Evolutionary conservation across 2,329 filamentous ascomycete species (phyloP).

Genomic region (Emericellopsis atlantica): DNA sequence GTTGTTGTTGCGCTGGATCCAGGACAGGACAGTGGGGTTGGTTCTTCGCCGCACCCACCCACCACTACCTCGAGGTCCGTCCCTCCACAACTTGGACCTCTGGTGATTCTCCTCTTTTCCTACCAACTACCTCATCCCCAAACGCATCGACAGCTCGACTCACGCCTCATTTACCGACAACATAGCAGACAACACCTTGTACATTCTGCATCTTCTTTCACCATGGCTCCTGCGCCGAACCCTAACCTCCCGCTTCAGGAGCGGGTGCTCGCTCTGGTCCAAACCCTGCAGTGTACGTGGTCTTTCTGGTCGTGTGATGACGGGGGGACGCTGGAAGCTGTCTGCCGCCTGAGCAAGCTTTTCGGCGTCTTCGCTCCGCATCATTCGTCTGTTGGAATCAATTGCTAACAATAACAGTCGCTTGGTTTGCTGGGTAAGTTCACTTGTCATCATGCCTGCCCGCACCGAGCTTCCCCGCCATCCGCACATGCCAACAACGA

Average conservation of each 20-base stretch:
- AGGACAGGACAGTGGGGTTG: too few species aligned
- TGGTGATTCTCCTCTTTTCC: too few species aligned
- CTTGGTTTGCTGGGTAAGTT: constrained; percentile 72
- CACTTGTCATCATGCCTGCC: constrained; percentile 6
- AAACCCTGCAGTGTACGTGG: constrained; percentile 82
- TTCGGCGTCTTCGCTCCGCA: too few species aligned
- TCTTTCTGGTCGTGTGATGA: constrained; percentile 3
- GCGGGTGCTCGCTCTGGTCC: constrained; percentile 64
- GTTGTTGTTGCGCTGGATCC: too few species aligned
- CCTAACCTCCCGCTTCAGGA: constrained; percentile 58
- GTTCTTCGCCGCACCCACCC: too few species aligned
- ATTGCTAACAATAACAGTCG: constrained; percentile 38
- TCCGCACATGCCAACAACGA: not conserved
- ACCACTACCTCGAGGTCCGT: too few species aligned
- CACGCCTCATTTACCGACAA: too few species aligned
- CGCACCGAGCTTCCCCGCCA: constrained; percentile 4
- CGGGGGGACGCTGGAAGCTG: too few species aligned
- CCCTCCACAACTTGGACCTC: too few species aligned
- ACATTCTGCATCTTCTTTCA: not conserved
- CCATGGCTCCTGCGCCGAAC: constrained; percentile 55
- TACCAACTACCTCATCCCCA: too few species aligned
- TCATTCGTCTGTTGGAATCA: not conserved
- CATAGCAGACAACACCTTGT: not conserved
- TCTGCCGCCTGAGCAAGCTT: too few species aligned
- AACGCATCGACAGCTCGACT: too few species aligned